phyloP scores from a whole-genome alignment of 139 green algal genomes.

The Nannochloris sp. region DNA sequence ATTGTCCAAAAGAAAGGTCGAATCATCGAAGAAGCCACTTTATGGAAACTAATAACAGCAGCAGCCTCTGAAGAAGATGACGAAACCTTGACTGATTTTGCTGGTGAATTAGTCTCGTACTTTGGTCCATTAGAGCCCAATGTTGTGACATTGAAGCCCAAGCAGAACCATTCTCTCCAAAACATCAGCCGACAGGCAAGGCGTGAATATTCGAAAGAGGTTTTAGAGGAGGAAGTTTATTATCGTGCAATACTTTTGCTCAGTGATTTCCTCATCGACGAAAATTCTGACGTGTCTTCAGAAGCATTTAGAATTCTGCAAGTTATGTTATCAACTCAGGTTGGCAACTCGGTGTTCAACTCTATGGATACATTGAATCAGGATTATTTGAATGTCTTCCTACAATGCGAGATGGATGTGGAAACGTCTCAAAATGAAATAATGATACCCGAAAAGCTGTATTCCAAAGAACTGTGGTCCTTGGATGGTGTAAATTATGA shows the following conservation, averaged over 20 bases:
- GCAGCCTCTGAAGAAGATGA: conserved; percentile 11
- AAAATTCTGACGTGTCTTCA: conserved; percentile 25
- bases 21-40: conserved; percentile 1
- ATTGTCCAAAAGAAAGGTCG: too few species aligned
- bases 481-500: background rate
- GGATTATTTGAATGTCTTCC: too few species aligned
- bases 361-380: too few species aligned
- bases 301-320: conserved; percentile 28
- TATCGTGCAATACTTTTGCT: conserved; percentile 24
- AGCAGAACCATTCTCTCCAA: conserved; percentile 2
- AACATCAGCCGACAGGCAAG: background rate
- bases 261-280: conserved; percentile 32
- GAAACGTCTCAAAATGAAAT: too few species aligned
- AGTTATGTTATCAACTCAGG: conserved; percentile 9
- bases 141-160: conserved; percentile 37
- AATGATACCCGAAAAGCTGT: too few species aligned
- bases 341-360: background rate
- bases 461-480: background rate
- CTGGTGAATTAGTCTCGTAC: conserved; percentile 40
- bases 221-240: conserved; percentile 9
- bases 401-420: too few species aligned
- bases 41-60: conserved; percentile 34
- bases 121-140: conserved; percentile 34
- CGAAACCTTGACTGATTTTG: conserved; percentile 25
- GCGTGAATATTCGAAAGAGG: background rate